These are phyloP conservation scores for Salix viminalis DNA, from an alignment of 345 rosid species.

Conservation along the genomic window DNA sequence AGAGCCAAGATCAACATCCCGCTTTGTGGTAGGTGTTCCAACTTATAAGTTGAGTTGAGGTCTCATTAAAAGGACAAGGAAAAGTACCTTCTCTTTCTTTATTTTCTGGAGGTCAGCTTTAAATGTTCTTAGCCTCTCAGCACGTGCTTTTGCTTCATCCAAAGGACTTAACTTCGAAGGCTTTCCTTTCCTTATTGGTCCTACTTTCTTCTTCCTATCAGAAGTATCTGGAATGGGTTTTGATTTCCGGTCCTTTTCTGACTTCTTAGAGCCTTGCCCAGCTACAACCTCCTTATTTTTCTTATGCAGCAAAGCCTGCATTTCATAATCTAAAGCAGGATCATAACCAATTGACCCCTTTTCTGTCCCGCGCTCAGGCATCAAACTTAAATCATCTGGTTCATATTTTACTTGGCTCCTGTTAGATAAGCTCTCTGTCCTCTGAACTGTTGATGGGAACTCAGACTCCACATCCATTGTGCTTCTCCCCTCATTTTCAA, in stretches of 20 bases:
- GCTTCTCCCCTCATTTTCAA: conserved; percentile 40
- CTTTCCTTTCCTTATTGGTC: conserved; percentile 75
- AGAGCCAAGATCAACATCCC: not conserved
- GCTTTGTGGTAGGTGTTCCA: not conserved
- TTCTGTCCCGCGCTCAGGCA: conserved; percentile 69
- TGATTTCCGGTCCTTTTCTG: conserved; percentile 53
- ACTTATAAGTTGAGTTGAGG: not conserved
- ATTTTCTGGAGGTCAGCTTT: conserved; percentile 95
- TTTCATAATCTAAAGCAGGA: conserved; percentile 74
- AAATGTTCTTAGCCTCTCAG: conserved; percentile 78
- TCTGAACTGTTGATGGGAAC: conserved; percentile 39
- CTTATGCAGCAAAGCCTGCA: conserved; percentile 44
- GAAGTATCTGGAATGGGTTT: conserved; percentile 42
- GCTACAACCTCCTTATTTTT: conserved; percentile 33
- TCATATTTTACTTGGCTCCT: conserved; percentile 53
- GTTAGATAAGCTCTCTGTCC: conserved; percentile 34
- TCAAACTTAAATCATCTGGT: conserved; percentile 69
- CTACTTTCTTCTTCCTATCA: conserved; percentile 63
- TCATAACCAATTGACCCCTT: conserved; percentile 55
- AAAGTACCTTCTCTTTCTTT: conserved; percentile 84
- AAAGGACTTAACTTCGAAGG: conserved; percentile 75
- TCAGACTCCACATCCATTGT: conserved; percentile 65
- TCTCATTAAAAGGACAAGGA: not conserved
- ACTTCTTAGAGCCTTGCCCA: conserved; percentile 49
- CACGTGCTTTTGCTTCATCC: conserved; percentile 94